Evolutionary conservation across 2,329 filamentous ascomycete genomes (phyloP).

Genomic region (Whalleya microplaca): DNA sequence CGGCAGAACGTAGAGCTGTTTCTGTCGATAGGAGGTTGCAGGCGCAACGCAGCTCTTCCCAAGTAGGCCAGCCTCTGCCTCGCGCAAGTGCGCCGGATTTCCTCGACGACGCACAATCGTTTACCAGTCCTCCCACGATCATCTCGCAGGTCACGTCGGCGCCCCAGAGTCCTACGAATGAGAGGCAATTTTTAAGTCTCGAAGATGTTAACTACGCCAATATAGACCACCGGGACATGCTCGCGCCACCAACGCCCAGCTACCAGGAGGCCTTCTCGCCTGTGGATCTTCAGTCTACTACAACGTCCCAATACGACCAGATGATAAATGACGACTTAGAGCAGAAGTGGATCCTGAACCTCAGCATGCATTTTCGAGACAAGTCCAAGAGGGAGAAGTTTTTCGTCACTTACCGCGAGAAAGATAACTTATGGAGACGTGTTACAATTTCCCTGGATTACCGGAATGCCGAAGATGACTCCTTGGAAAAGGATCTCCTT

Average conservation of each 20-base stretch:
- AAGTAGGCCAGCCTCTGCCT: slow-evolving; percentile 42
- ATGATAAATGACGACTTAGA: slow-evolving; percentile 82
- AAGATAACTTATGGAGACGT: slow-evolving; percentile 77
- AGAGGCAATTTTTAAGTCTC: slow-evolving; percentile 36
- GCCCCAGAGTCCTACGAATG: slow-evolving; percentile 40
- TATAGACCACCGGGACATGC: slow-evolving; percentile 35
- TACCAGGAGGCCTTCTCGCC: slow-evolving; percentile 27
- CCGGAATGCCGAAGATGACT: slow-evolving; percentile 75
- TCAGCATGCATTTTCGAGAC: slow-evolving; percentile 98
- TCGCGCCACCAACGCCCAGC: slow-evolving; percentile 22
- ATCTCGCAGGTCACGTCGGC: slow-evolving; percentile 32
- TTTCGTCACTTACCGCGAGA: slow-evolving; percentile 91
- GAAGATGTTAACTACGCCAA: slow-evolving; percentile 24
- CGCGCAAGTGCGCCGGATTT: slow-evolving; percentile 55
- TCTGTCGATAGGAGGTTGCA: slow-evolving; percentile 62
- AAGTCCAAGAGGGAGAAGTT: slow-evolving; percentile 94
- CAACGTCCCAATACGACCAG: slow-evolving; percentile 60
- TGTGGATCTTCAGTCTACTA: slow-evolving; percentile 52
- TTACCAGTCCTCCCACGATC: slow-evolving; percentile 29
- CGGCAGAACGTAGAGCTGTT: slow-evolving; percentile 70
- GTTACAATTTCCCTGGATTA: slow-evolving; percentile 96
- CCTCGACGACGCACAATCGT: slow-evolving; percentile 38
- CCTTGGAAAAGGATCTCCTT: slow-evolving; percentile 82
- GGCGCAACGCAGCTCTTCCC: slow-evolving; percentile 41
- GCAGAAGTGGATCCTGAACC: slow-evolving; percentile 89